These are phyloP conservation scores for Takashimella koratensis DNA, from an alignment of 1,284 basidiomycete genomes.

Conservation along the genomic window DNA sequence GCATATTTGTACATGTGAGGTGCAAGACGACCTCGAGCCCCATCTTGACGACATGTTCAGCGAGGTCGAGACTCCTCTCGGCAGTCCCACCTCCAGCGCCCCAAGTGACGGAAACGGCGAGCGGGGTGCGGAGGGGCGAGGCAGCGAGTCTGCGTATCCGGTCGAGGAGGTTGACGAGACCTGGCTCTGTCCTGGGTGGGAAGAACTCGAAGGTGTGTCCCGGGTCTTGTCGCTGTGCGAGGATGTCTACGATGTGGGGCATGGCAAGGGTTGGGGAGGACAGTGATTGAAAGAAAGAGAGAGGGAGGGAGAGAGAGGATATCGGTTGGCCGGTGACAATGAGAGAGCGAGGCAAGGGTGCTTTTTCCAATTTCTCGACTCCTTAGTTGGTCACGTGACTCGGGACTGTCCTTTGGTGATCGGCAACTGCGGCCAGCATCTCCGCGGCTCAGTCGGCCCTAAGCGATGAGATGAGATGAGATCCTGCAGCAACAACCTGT, in stretches of 20 bases:
- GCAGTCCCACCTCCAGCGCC: conserved; percentile 93
- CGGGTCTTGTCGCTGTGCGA: conserved; percentile 44
- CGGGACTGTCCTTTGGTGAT: too few species aligned
- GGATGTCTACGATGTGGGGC: conserved; percentile 14
- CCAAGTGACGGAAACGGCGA: conserved; percentile 89
- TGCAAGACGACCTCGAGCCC: conserved; percentile 75
- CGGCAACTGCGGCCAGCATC: too few species aligned
- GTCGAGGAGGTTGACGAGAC: conserved; percentile 77
- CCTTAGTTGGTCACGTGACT: too few species aligned
- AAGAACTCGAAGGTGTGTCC: conserved; percentile 95
- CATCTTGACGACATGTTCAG: conserved; percentile 58
- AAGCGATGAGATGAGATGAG: too few species aligned
- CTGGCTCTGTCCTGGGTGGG: conserved; percentile 88
- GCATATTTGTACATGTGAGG: conserved; percentile 97
- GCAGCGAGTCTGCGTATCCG: conserved; percentile 70
- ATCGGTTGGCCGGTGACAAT: too few species aligned
- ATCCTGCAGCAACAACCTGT: background rate
- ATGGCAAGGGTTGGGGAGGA: conserved; percentile 2
- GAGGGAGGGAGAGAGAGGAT: too few species aligned
- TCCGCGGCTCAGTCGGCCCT: too few species aligned
- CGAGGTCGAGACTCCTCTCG: conserved; percentile 81
- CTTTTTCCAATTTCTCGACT: too few species aligned
- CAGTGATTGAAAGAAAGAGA: background rate
- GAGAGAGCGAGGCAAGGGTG: too few species aligned
- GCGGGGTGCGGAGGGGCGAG: conserved; percentile 55